Base-by-base conservation (phyloP, 441 rosid genomes). In the Aquilaria agallochum region DNA sequence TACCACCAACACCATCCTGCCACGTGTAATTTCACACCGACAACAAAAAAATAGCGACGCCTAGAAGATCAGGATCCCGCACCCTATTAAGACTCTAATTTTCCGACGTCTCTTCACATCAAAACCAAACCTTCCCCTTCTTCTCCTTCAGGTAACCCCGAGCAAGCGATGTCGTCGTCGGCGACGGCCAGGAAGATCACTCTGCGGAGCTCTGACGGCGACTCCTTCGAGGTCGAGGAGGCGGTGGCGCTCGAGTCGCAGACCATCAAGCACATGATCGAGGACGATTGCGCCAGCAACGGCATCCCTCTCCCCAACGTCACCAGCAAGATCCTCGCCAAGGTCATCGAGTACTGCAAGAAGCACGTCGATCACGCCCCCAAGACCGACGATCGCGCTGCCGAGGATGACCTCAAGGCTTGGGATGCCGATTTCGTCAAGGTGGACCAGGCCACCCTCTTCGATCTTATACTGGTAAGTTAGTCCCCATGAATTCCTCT, bases 381-480 rank as follows among this genome's bases (percentile, higher is more conserved):
- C 40, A 77, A 53, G 62, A 59, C 70, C 57, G 88, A 82, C 1
- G 84, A 81, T 58, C 78, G 68, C 8, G 45, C 60, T 36, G 65
- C 27, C 3, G 87, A 75, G 0, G 84, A 74, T 0, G 95, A 84
- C 0, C 82, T 86, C 56, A 78, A 79, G 68, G 9, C 51, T 6
- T 89, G 90, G 88, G 92, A 89, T n/a, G 69, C 78, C 4, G 90
- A 86, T 0, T 92, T 92, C 70, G 82, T 84, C 77, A 80, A 83
- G 50, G 86, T 89, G 57, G 95, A 92, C 55, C 84, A 78, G 64
- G 81, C 73, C 53, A 85, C 90, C 2, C 86, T 92, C 67, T 89
- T 81, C 51, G 95, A 83, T 44, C 92, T 89, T 64, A 84, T 86
- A 46, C 73, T 74, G 81, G 95, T 85, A 5, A 13, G 77, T 56